Base-by-base conservation (phyloP, 345 rosid genomes). In the Reutealis trisperma region DNA sequence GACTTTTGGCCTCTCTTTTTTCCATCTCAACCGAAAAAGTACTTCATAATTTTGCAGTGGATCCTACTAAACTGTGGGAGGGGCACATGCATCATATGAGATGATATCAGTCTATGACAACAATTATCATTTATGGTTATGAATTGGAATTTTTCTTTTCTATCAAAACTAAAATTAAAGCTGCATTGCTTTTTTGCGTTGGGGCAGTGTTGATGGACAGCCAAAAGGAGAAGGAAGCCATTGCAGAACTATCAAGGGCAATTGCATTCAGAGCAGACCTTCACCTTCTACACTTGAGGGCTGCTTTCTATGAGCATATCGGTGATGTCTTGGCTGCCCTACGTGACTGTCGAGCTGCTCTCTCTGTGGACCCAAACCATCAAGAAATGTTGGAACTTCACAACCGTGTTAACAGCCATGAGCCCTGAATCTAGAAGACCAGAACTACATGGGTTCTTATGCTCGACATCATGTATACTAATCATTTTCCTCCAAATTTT, bases 261-360 rank as follows among this genome's bases (percentile, higher is more conserved):
- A 90, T 96, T 30, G 88, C 94, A 11, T 96, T 96, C 79, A 93
- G 93, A 87, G 97, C 97, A 0, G 99, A 96, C 77, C 90, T 93
- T 74, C 97, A 96, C 81, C 97, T 96, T 58, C 96, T 93, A 4
- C 98, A 96, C 80, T 80, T 96, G 76, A 84, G 98, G 32, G 99
- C 99, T 0, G 98, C 99, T 30, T 96, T 96, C 83, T 92, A 93
- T 1, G 98, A 96, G 87, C 96, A 93, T 41, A 79, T 84, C 0
- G 93, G 97, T 2, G 94, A 93, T 73, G 97, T 85, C 0, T 21
- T 80, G 41, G 91, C 85, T 15, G 99, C 94, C 1, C 84, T 90
- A 12, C 77, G 97, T 41, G 99, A 96, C 79, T 96, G 99, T 75
- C 93, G 97, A 41, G 98, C 99, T 0, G 99, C 99, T 60, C 97